Conservation (phyloP, 345 rosid species). For the Passiflora organensis region DNA sequence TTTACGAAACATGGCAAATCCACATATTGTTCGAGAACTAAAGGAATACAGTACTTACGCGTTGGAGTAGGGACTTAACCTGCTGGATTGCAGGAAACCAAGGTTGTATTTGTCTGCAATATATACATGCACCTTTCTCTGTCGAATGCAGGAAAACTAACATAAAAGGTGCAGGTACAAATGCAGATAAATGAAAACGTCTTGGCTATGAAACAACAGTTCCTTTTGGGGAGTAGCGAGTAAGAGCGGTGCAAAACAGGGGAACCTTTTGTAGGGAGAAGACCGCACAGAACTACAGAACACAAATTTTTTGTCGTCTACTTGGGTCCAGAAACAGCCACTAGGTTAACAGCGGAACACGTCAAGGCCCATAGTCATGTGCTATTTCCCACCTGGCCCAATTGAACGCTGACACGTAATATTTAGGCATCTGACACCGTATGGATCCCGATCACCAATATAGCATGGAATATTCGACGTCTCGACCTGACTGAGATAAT, state of each 20-base stretch:
- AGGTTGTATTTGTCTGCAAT: constrained; percentile 12
- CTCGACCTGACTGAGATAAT: no score
- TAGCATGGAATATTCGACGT: no score
- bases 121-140: constrained; percentile 10
- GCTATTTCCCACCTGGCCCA: no score
- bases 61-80: no score
- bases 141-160: neutral
- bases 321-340: neutral
- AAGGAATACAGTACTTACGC: no score
- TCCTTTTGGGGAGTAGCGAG: neutral
- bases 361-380: neutral
- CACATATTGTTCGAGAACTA: no score
- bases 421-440: no score
- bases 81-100: neutral
- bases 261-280: neutral
- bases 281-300: no score
- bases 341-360: neutral
- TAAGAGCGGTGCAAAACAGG: neutral
- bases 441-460: no score
- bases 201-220: neutral
- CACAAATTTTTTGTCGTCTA: no score
- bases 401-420: no score
- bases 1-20: no score
- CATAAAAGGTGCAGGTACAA: constrained; percentile 22
- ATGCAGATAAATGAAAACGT: constrained; percentile 39